phyloP scores from a whole-genome alignment of 257 asterid genomes.

The Avicennia marina region DNA sequence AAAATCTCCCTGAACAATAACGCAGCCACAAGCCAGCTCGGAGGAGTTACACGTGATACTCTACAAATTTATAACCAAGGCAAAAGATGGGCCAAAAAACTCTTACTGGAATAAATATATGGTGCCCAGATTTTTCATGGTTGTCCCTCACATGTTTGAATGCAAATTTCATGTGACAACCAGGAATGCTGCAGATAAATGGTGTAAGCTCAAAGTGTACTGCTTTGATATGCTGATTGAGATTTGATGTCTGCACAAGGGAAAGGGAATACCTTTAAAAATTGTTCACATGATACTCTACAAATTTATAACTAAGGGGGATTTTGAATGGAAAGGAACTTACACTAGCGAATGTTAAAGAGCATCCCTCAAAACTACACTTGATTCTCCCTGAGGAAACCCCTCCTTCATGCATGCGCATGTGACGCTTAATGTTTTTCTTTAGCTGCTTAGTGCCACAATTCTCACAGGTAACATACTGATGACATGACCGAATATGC shows the following conservation, averaged over 20 bases:
- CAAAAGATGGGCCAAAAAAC: background rate
- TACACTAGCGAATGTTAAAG: slow-evolving; percentile 60
- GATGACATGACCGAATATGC: slow-evolving; percentile 68
- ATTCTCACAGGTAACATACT: slow-evolving; percentile 52
- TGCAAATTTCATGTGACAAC: slow-evolving; percentile 64
- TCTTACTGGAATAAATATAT: slow-evolving; percentile 56
- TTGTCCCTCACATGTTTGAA: slow-evolving; percentile 88
- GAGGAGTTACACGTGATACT: background rate
- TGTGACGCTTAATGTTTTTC: slow-evolving; percentile 86
- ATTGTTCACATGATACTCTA: background rate
- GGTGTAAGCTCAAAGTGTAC: slow-evolving; percentile 61
- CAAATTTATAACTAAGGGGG: background rate
- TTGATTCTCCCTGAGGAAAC: slow-evolving; percentile 37
- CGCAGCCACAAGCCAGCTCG: background rate
- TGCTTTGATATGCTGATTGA: slow-evolving; percentile 70
- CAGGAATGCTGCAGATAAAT: slow-evolving; percentile 50
- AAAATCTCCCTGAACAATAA: slow-evolving; percentile 63
- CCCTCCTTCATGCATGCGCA: slow-evolving; percentile 50
- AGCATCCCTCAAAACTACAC: slow-evolving; percentile 58
- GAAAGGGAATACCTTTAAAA: background rate
- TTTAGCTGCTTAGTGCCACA: slow-evolving; percentile 76
- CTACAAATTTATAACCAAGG: background rate
- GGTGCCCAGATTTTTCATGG: slow-evolving; percentile 77
- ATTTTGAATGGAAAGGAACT: slow-evolving; percentile 11
- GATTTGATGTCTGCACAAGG: slow-evolving; percentile 60